Percentiles rank a stretch among this genome's conserved stretches.
phyloP scores from a whole-genome alignment of 495 filamentous ascomycete species.

The Penicillium goetzii region DNA sequence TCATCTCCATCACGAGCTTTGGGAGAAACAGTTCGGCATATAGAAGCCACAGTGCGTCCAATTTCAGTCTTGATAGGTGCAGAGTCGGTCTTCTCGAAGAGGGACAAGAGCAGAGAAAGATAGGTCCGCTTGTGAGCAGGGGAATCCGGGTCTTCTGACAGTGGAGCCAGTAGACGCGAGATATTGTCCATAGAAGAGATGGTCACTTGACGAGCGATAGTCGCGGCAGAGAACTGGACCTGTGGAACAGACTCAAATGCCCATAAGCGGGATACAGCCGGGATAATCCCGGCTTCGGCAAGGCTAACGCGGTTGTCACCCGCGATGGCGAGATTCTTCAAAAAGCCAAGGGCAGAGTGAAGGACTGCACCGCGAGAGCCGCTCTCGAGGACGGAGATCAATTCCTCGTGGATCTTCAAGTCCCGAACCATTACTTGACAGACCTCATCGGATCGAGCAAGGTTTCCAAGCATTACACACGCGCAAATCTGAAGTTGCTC shows the following conservation, averaged over 20 bases:
- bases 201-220: conserved; percentile 68
- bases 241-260: conserved; percentile 63
- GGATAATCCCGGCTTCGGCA: conserved; percentile 55
- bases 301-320: conserved; percentile 62
- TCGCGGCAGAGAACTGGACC: conserved; percentile 69
- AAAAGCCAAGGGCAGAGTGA: conserved; percentile 70
- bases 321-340: conserved; percentile 79
- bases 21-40: conserved; percentile 62
- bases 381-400: conserved; percentile 57
- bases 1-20: conserved; percentile 37
- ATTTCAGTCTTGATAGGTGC: conserved; percentile 73
- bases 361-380: conserved; percentile 56
- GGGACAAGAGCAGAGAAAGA: conserved; percentile 61
- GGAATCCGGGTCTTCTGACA: conserved; percentile 43
- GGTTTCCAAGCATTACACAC: conserved; percentile 76
- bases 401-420: conserved; percentile 54
- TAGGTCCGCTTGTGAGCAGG: conserved; percentile 51
- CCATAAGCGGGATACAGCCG: conserved; percentile 64
- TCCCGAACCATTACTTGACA: conserved; percentile 60
- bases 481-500: conserved; percentile 70
- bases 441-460: conserved; percentile 70
- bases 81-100: conserved; percentile 62
- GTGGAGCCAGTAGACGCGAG: conserved; percentile 45
- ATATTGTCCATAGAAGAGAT: conserved; percentile 62
- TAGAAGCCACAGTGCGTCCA: conserved; percentile 64